These are phyloP conservation scores for Colletotrichum tropicicola DNA, from an alignment of 2,329 filamentous ascomycete species.

Conservation along the genomic window DNA sequence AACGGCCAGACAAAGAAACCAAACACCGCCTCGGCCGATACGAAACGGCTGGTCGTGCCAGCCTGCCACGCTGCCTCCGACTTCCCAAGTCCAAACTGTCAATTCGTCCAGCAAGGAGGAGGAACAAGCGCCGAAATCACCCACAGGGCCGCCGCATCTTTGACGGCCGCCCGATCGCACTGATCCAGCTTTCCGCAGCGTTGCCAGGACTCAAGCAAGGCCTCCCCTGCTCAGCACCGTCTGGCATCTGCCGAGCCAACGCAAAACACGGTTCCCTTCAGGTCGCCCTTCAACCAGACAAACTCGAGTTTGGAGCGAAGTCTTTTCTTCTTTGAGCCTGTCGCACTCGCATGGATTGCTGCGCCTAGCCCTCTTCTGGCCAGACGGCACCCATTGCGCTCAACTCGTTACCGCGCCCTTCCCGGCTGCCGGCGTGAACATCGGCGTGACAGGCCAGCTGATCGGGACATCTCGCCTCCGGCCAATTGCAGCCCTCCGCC, in stretches of 20 bases:
- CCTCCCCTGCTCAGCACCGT: conserved; percentile 6
- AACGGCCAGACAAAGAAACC: conserved; percentile 25
- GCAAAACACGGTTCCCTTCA: conserved; percentile 28
- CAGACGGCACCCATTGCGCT: no score
- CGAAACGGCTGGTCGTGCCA: conserved; percentile 26
- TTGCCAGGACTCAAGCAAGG: conserved; percentile 3
- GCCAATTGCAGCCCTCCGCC: conserved; percentile 7
- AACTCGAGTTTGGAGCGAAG: conserved; percentile 14
- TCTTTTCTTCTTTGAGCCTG: conserved; percentile 7
- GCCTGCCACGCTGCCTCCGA: background rate
- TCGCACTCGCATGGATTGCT: conserved; percentile 30
- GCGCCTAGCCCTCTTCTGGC: conserved; percentile 8
- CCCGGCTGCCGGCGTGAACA: conserved; percentile 13
- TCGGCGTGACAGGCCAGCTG: conserved; percentile 21
- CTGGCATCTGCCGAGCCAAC: conserved; percentile 26
- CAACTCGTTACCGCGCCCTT: background rate
- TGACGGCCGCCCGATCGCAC: conserved; percentile 7
- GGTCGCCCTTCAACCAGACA: conserved; percentile 13
- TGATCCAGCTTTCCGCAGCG: conserved; percentile 2
- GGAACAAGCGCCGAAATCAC: conserved; percentile 18
- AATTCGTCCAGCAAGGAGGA: background rate
- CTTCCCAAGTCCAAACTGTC: background rate
- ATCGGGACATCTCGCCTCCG: background rate
- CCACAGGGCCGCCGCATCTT: background rate
- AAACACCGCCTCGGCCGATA: conserved; percentile 25